Evolutionary conservation across 1,139 yeast genomes (phyloP).

Genomic region (Saccharomycopsis phalli): DNA sequence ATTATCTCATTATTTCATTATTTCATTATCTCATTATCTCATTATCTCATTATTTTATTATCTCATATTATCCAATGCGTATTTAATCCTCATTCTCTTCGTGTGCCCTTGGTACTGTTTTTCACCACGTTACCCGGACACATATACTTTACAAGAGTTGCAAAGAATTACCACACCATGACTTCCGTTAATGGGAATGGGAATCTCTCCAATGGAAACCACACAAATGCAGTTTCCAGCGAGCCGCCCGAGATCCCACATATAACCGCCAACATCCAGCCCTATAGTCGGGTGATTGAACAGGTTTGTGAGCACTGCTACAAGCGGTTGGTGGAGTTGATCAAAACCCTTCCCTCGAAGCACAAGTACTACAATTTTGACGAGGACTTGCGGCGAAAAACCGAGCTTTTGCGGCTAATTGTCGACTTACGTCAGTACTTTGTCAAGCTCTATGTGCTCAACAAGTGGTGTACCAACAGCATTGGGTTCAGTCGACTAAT

Average conservation of each 20-base stretch:
- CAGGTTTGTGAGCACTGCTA: conserved; percentile 39
- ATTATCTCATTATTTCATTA: no score
- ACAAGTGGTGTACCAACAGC: conserved; percentile 18
- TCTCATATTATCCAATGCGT: no score
- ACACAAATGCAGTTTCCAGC: no score
- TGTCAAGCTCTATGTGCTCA: conserved; percentile 19
- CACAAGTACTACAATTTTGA: conserved; percentile 17
- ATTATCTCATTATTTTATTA: no score
- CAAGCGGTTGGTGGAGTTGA: conserved; percentile 29
- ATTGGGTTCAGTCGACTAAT: conserved; percentile 13
- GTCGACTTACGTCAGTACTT: conserved; percentile 18
- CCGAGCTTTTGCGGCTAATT: conserved; percentile 11
- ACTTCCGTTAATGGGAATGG: no score
- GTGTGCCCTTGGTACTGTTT: no score
- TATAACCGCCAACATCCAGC: conserved; percentile 38
- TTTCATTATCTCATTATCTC: no score
- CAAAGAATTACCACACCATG: no score
- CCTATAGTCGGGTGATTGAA: conserved; percentile 34
- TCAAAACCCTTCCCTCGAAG: conserved; percentile 14
- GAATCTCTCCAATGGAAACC: no score
- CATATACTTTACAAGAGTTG: no score
- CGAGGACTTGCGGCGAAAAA: conserved; percentile 18
- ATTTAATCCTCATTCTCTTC: no score
- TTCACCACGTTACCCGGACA: no score
- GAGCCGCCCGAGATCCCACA: conserved; percentile 34